Evolutionary conservation across 352 stramenopile genomes (phyloP), one percentile per base, ranked within the genome.

Genomic region (Phytopythium litorale): DNA sequence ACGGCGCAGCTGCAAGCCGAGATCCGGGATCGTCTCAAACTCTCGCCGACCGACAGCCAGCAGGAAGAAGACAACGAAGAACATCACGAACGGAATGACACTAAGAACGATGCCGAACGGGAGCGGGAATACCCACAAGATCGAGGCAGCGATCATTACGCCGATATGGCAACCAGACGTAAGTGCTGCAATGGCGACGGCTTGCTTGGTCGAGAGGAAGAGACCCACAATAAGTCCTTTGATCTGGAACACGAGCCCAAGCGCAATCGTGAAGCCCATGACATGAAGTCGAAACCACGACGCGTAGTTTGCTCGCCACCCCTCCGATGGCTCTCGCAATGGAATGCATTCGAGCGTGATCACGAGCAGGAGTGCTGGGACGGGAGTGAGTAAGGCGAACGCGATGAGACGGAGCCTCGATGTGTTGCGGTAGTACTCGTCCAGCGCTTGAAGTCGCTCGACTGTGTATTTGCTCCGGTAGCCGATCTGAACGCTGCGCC

Each of bases 391-490:
- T 9, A 61, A 45, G 46, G 19, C 32, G 16, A 35, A 46, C 0
- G 21, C 28, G 33, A n/a, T 35, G 40, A 76, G 60, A 64, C 68
- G 63, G 66, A 60, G 42, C 61, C 50, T 62, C 35, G 46, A 64
- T n/a, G 46, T 66, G n/a, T 66, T 59, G 15, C 46, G 23, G 11
- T 23, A 33, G 30, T 52, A 52, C 13, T 52, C 46, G 46, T 52
- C 12, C 23, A 52, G 23, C 21, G 46, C 46, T 12, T 19, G 45
- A 8, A 35, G 12, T 6, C 12, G 46, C 23, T 52, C 46, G 13
- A 52, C 13, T 1, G 46, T 52, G 23, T 35, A 52, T 7, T 52
- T 52, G 12, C 46, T 23, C 1, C 23, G 23, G 25, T 33, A 23
- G 1, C 46, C 46, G 12, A 52, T 52, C 13, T 52, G 46, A 0